phyloP scores from a whole-genome alignment of 495 filamentous ascomycete species.

The Chaetomidium leptoderma region DNA sequence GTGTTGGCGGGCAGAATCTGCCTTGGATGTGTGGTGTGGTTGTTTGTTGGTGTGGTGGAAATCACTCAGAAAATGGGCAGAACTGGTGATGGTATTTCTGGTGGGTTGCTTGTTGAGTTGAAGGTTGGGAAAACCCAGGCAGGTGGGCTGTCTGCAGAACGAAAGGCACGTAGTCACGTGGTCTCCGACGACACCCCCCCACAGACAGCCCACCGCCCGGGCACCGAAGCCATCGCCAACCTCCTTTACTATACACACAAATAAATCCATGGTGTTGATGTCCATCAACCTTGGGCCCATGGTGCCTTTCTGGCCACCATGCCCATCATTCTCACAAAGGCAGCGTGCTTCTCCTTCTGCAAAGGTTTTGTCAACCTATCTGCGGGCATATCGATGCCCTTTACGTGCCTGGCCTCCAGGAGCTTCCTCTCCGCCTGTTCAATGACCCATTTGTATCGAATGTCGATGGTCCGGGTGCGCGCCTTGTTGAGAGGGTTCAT shows the following conservation, averaged over 20 bases:
- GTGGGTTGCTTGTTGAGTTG: too few species aligned
- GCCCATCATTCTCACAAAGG: neutral
- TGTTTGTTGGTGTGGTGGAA: too few species aligned
- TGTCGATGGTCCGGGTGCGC: neutral
- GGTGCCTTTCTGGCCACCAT: neutral
- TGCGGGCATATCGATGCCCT: neutral
- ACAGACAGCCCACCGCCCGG: too few species aligned
- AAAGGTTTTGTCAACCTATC: slow-evolving; percentile 5
- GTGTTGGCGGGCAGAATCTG: too few species aligned
- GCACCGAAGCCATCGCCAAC: neutral
- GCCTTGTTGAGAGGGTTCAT: neutral
- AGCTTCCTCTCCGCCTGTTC: neutral
- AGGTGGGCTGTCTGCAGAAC: too few species aligned
- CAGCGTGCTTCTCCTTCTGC: neutral
- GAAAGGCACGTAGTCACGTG: too few species aligned
- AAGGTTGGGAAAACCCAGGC: too few species aligned
- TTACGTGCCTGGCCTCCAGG: neutral
- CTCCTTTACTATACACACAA: neutral
- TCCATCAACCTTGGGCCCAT: too few species aligned
- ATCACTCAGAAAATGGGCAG: too few species aligned
- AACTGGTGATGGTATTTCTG: too few species aligned
- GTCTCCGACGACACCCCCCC: too few species aligned
- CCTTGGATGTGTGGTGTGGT: too few species aligned
- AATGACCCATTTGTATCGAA: slow-evolving; percentile 5
- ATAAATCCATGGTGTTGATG: neutral